Conservation (phyloP, 306 rosid species). For the Lupinus albus region DNA sequence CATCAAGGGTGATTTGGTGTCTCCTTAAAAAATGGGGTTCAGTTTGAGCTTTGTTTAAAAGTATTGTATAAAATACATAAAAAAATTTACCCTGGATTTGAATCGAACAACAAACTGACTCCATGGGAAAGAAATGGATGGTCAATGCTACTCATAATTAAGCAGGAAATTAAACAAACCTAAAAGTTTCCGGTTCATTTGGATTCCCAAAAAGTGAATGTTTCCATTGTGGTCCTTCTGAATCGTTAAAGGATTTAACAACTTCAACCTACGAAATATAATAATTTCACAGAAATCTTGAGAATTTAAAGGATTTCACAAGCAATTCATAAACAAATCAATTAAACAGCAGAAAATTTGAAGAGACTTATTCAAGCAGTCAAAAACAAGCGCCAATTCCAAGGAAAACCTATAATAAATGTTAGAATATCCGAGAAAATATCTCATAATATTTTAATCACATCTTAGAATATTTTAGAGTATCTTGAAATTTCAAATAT, state of each 20-base stretch:
- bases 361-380: background rate
- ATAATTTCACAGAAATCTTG: slow-evolving; percentile 39
- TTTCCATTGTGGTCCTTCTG: slow-evolving; percentile 91
- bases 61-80: background rate
- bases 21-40: slow-evolving; percentile 18
- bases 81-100: background rate
- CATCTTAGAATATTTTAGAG: too few species aligned
- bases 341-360: slow-evolving; percentile 27
- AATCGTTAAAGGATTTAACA: slow-evolving; percentile 80
- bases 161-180: slow-evolving; percentile 51
- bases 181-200: slow-evolving; percentile 87
- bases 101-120: slow-evolving; percentile 9
- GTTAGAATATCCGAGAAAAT: too few species aligned
- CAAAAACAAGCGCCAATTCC: slow-evolving; percentile 17
- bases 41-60: background rate
- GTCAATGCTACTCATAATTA: slow-evolving; percentile 16
- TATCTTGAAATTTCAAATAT: too few species aligned
- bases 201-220: slow-evolving; percentile 97
- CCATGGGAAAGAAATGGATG: slow-evolving; percentile 32
- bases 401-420: background rate
- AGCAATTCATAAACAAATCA: slow-evolving; percentile 4
- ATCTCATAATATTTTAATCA: too few species aligned
- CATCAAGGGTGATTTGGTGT: background rate
- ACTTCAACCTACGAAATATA: slow-evolving; percentile 75
- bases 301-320: slow-evolving; percentile 34